Evolutionary conservation across 768 basidiomycete species (phyloP), one percentile per base, ranked within the genome.

Genomic region (Termitomyces sp.): DNA sequence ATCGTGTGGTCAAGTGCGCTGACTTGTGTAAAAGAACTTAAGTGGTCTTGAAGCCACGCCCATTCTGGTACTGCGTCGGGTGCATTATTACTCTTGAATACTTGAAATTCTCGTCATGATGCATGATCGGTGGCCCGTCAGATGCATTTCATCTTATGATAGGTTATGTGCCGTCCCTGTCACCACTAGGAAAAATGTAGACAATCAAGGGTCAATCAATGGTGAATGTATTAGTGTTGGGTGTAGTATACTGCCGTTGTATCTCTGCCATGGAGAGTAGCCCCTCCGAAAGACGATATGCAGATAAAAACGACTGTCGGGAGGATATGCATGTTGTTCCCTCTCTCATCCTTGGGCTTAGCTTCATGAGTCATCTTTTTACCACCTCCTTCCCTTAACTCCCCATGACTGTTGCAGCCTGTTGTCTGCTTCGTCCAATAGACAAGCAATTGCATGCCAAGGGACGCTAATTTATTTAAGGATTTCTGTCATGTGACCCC

Each of bases 201-300:
- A 14, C 76, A 6, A 77, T 78, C 46, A 79, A 75, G 18, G 66
- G 70, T n/a, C 74, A 68, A 58, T 79, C 74, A 47, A 77, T 65
- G 3, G 53, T 64, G 10, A 61, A 61, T 0, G 73, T 64, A 24
- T 69, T 67, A 43, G 67, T 2, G 63, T 60, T 14, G 46, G 66
- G 42, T 70, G 71, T 2, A 65, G 53, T 6, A 77, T 77, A 53
- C 80, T 76, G 34, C 14, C 14, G 0, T 6, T 16, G 16, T 37
- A 5, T 69, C 44, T 54, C 39, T 77, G 77, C 72, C 73, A 79
- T 0, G 74, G 60, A 39, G 79, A 81, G n/a, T n/a, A 29, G 79
- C 73, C 7, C 72, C 77, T 9, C 77, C 70, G 10, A 73, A 67
- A 5, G 34, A 34, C 6, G 29, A 7, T 32, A 10, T n/a, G n/a